Percentiles rank a stretch among this genome's conserved stretches.
Conservation (phyloP, 2,329 filamentous ascomycete species). For the Talaromyces islandicus region DNA sequence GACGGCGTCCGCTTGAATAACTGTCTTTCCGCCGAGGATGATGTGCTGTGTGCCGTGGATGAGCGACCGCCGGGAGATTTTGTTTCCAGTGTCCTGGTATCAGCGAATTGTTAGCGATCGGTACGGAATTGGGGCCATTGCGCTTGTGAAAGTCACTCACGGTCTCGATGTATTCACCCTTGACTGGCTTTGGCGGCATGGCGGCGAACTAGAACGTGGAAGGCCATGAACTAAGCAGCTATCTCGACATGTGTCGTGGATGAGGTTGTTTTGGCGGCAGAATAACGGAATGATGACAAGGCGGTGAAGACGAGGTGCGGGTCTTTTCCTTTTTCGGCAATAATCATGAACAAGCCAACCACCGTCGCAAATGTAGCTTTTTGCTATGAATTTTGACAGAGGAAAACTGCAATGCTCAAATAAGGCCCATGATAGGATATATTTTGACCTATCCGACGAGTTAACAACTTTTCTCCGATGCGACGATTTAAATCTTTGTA, state of each 20-base stretch:
- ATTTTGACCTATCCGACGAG: not conserved
- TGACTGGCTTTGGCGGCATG: conserved; percentile 72
- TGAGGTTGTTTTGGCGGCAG: not conserved
- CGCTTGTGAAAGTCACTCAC: conserved; percentile 48
- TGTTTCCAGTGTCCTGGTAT: conserved; percentile 90
- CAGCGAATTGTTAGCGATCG: not conserved
- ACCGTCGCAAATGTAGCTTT: not conserved
- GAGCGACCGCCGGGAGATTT: conserved; percentile 85
- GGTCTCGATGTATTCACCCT: conserved; percentile 95
- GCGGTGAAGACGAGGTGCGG: not conserved
- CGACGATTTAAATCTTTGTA: not conserved
- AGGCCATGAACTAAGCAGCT: not conserved
- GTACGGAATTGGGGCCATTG: conserved; percentile 4
- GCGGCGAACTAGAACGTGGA: not conserved
- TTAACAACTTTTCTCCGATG: not conserved
- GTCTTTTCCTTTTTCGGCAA: not conserved
- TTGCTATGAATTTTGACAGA: not conserved
- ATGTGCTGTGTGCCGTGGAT: conserved; percentile 97
- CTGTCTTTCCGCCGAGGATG: conserved; percentile 90
- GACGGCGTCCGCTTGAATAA: conserved; percentile 91
- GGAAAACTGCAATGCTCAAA: not conserved
- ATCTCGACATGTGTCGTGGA: not conserved
- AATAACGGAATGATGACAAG: not conserved
- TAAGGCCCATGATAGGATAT: not conserved
- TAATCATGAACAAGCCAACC: not conserved